A percentile compares a stretch with the other conserved stretches of the same genome.
Evolutionary conservation across 1,139 yeast species (phyloP).

Genomic region (Candida tropicalis): DNA sequence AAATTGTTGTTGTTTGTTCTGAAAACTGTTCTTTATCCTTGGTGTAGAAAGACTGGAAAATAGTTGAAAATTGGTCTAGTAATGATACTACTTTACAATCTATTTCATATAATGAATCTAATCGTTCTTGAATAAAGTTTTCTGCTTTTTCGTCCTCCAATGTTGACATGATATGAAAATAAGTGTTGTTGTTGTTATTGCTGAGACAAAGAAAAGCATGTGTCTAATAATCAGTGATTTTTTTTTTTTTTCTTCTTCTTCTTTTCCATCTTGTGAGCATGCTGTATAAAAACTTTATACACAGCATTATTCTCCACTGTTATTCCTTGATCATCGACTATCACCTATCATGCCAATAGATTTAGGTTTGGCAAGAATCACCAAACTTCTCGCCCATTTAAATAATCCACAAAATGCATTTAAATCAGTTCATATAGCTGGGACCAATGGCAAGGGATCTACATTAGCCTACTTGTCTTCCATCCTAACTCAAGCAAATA

Average conservation of each 20-base stretch:
- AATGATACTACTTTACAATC: conserved; percentile 49
- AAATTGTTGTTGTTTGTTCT: conserved; percentile 35
- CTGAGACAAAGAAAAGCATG: no score
- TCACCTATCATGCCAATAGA: conserved; percentile 38
- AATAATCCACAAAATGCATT: conserved; percentile 69
- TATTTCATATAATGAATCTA: conserved; percentile 46
- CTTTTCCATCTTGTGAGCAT: no score
- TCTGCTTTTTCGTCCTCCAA: conserved; percentile 20
- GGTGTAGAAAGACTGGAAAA: conserved; percentile 43
- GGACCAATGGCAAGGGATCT: conserved; percentile 95
- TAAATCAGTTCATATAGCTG: conserved; percentile 81
- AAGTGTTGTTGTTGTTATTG: no score
- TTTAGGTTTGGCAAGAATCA: conserved; percentile 67
- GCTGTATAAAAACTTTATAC: no score
- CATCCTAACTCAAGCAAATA: conserved; percentile 50
- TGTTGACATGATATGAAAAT: conserved; percentile 15
- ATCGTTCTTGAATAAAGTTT: conserved; percentile 45
- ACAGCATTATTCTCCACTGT: no score
- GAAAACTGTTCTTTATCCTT: conserved; percentile 29
- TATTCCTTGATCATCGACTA: background rate
- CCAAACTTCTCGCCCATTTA: conserved; percentile 54
- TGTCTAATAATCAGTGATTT: background rate
- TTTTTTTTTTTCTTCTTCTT: conserved; percentile 1
- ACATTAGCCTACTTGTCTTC: conserved; percentile 78
- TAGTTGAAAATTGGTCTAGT: conserved; percentile 39